Base-by-base conservation (phyloP, 768 basidiomycete genomes). In the Hygrophorus russula region DNA sequence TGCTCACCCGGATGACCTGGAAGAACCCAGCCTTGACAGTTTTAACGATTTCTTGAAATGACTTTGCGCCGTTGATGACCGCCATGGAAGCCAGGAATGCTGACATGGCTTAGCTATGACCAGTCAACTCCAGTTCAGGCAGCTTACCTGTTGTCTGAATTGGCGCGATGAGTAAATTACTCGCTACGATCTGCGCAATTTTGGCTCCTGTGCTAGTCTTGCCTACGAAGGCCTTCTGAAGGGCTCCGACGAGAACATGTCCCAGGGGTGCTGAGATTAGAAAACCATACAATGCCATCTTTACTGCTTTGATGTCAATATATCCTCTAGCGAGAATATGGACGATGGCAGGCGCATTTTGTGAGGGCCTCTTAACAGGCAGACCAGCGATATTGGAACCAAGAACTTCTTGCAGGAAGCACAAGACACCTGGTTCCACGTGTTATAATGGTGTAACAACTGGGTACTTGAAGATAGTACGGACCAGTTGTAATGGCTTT, bases 281-380 rank as follows among this genome's bases (percentile, higher is more conserved):
- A 64, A 84, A 78, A 47, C 90, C 90, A 56, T 89, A 91, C 15
- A 82, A 39, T 0, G 77, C 83, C 81, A 92, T 88, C 61, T 92
- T 89, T 53, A 84, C 44, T 5, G 90, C 85, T 53, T 79, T 82
- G 47, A 65, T 45, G 56, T 87, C 70, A 41, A 90, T 59, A 56
- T 84, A 78, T 4, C 65, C 64, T 37, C 60, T 65, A 4, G 74
- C 76, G 38, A 83, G 70, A 13, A 65, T 55, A 49, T 73, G 77
- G 41, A 68, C 53, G 48, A 77, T 54, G 17, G 66, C 48, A 2
- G 82, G 69, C 1, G 77, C 73, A 65, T 77, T 63, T 48, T 76
- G 77, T 28, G 71, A 49, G 6, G 73, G 64, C 31, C 59, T 60
- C 36, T 59, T 67, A 7, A 69, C 63, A 5, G 82, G 79, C 36